phyloP scores from a whole-genome alignment of 2,329 filamentous ascomycete genomes.

The Colletotrichum tanaceti region DNA sequence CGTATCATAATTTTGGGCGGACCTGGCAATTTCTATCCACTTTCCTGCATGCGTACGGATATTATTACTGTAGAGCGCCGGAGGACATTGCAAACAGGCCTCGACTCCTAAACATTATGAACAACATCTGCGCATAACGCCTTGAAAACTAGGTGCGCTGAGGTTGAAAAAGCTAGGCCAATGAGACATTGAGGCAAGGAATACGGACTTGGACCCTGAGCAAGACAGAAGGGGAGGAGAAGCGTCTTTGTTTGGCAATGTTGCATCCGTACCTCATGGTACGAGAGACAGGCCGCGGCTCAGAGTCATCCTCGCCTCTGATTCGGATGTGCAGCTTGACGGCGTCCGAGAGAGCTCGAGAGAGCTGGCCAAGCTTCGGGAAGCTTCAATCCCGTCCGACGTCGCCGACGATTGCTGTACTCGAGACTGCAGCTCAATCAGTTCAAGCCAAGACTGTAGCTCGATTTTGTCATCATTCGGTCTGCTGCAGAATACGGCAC shows the following conservation, averaged over 20 bases:
- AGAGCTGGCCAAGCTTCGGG: constrained; percentile 26
- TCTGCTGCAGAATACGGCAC: constrained; percentile 7
- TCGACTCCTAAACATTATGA: not conserved
- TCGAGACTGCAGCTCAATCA: not conserved
- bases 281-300: not conserved
- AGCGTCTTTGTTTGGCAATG: constrained; percentile 11
- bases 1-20: constrained; percentile 25
- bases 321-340: constrained; percentile 6
- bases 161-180: constrained; percentile 23
- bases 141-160: constrained; percentile 26
- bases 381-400: constrained; percentile 13
- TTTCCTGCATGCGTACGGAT: constrained; percentile 9
- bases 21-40: constrained; percentile 29
- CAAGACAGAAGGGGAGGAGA: constrained; percentile 18
- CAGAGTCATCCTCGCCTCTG: too few relatives aligned
- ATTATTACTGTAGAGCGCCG: constrained; percentile 16
- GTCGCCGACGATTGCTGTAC: not conserved
- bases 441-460: constrained; percentile 1
- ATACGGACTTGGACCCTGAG: constrained; percentile 28
- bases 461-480: not conserved
- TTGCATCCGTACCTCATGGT: not conserved
- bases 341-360: constrained; percentile 1
- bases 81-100: constrained; percentile 25
- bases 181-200: constrained; percentile 17
- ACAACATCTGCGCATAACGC: constrained; percentile 25